Base-by-base conservation (phyloP, 2,329 filamentous ascomycete genomes). In the Aureobasidium musti region DNA sequence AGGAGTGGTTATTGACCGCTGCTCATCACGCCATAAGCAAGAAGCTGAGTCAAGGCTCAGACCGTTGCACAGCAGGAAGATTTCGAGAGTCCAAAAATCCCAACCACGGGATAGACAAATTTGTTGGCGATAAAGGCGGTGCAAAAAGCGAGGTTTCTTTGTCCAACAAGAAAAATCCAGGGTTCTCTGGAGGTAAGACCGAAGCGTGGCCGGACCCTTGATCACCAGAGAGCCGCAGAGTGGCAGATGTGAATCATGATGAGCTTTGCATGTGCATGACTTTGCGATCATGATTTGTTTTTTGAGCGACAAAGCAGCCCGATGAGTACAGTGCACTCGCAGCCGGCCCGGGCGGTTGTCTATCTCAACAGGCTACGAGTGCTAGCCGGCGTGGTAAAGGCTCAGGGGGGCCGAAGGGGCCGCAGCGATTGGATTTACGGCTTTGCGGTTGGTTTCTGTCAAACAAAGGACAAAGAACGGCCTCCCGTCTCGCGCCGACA, bases 401-500 rank as follows among this genome's bases (percentile, higher is more conserved):
- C 23, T 26, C n/a, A n/a, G 28, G 2, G 45, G 45, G 33, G 59
- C 39, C n/a, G 11, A 59, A 21, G 5, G 37, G 17, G 56, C 8
- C 7, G 41, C 37, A 45, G 33, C 19, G n/a, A 39, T 41, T 33
- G 54, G n/a, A 56, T n/a, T 21, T n/a, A 39, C 39, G 52, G n/a
- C n/a, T 39, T 30, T 14, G 35, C 35, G 35, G 13, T 33, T 39
- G 35, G 17, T 56, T 39, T 56, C 54, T 43, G 39, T 59, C 54
- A 59, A 59, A 45, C 23, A 28, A 30, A 43, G 37, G 54, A 49
- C 49, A 52, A 52, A 52, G 49, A 49, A 49, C n/a, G 39, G 43
- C 28, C 26, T 45, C 56, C 57, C 57, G 57, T 49, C 19, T 61
- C 59, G 43, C 59, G 59, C 59, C 59, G 59, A 63, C 21, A 63